phyloP scores from a whole-genome alignment of 768 basidiomycete genomes.

The Multifurca ochricompacta region DNA sequence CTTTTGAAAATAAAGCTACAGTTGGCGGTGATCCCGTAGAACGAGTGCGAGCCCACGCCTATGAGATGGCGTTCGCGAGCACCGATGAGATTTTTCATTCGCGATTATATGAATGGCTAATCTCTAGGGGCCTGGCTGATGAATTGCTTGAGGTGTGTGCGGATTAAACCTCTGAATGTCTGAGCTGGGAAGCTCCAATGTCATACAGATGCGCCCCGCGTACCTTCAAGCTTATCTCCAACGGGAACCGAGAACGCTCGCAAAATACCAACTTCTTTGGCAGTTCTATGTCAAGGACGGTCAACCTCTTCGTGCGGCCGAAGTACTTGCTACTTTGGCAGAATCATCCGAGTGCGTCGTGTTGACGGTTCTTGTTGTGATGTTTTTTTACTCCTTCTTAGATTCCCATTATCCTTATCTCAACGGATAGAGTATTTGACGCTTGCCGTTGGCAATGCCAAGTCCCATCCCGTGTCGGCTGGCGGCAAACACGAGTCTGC shows the following conservation, averaged over 20 bases:
- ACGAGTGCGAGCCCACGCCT: conserved; percentile 73
- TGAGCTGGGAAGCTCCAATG: neutral
- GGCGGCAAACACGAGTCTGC: conserved; percentile 77
- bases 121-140: conserved; percentile 70
- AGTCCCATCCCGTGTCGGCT: conserved; percentile 80
- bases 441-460: conserved; percentile 91
- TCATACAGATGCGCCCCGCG: conserved; percentile 64
- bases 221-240: conserved; percentile 86
- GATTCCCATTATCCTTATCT: conserved; percentile 61
- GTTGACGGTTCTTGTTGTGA: neutral
- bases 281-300: conserved; percentile 94
- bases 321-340: conserved; percentile 74
- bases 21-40: conserved; percentile 46
- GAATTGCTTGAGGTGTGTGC: conserved; percentile 76
- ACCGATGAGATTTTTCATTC: conserved; percentile 94
- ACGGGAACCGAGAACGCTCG: conserved; percentile 69
- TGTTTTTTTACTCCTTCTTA: conserved; percentile 24
- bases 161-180: neutral
- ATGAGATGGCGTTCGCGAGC: conserved; percentile 75
- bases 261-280: conserved; percentile 89
- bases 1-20: conserved; percentile 59
- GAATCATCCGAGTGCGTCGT: conserved; percentile 70
- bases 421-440: conserved; percentile 86
- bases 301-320: conserved; percentile 80
- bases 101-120: conserved; percentile 90